Base-by-base conservation (phyloP, 2,329 filamentous ascomycete species). In the Cordyceps javanica region DNA sequence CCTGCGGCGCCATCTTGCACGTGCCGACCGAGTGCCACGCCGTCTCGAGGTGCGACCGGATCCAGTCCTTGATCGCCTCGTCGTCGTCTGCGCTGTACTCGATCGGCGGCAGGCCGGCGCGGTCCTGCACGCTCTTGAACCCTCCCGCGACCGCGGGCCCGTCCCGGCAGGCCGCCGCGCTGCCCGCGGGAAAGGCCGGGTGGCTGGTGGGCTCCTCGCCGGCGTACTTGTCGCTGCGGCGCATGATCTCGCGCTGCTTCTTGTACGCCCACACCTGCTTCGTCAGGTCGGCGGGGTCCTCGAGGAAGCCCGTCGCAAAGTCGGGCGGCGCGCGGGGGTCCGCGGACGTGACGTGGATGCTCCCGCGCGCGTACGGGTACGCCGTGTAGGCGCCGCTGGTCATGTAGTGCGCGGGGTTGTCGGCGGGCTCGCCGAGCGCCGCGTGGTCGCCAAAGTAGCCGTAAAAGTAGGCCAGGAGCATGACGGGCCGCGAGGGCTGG, bases 201-300 rank as follows among this genome's bases (percentile, higher is more conserved):
- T 78, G 76, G 0, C 70, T 66, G 10, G 64, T 60, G 7, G 69
- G 66, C 3, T 75, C 36, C 64, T 80, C 74, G 66, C 81, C 72
- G 62, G 73, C 63, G 69, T 79, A 85, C 61, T 77, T 74, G 2
- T 73, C 68, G 64, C 81, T 79, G 9, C 82, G 78, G 3, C 83
- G 78, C 23, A 76, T 72, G 59, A 86, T 78, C 66, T 86, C 83
- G 3, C 85, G 81, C 25, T 75, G 73, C 63, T 79, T 79, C 69
- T 87, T 87, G 73, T 87, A 88, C 1, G 73, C 77, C 82, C 83
- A 87, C 16, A 85, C 64, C 32, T 83, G 78, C 64, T 78, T 82
- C 67, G 80, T 80, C 39, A 85, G 50, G 64, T 87, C 83, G 8
- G 41, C 36, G 2, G 28, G 39, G 60, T 82, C 73, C 19, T 67